Percentiles rank a stretch among this genome's conserved stretches.
phyloP scores from a whole-genome alignment of 192 early-diverging fungal genomes.

The Coemansia aciculifera region DNA sequence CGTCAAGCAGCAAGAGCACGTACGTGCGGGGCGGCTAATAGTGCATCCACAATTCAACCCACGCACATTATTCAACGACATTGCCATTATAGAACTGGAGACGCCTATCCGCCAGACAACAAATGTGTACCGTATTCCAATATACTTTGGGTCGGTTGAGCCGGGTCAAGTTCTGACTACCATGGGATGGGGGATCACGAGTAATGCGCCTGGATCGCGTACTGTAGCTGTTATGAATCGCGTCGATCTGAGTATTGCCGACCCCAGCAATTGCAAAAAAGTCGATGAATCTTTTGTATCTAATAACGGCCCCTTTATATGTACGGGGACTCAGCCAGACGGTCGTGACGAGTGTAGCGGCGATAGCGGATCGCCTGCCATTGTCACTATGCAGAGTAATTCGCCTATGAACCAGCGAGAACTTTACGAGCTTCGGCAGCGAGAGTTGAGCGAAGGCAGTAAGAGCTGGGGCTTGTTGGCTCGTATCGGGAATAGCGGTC shows the following conservation, averaged over 20 bases:
- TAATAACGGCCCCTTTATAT: conserved; percentile 44
- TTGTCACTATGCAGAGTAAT: conserved; percentile 15
- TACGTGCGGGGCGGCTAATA: not conserved
- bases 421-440: not conserved
- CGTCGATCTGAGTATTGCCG: conserved; percentile 29
- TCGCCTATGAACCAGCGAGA: not conserved
- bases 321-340: conserved; percentile 30
- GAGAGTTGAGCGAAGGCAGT: not conserved
- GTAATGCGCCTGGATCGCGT: conserved; percentile 15
- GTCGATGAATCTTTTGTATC: conserved; percentile 27
- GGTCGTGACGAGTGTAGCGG: conserved; percentile 48
- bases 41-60: conserved; percentile 27
- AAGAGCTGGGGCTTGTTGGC: not conserved
- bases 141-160: conserved; percentile 33
- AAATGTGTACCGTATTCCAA: conserved; percentile 26
- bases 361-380: conserved; percentile 46
- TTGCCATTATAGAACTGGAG: conserved; percentile 42
- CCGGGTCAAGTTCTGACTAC: conserved; percentile 21
- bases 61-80: conserved; percentile 48
- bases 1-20: conserved; percentile 12
- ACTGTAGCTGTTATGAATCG: conserved; percentile 31
- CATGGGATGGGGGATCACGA: conserved; percentile 55
- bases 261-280: conserved; percentile 6
- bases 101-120: not conserved
- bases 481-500: not conserved